Evolutionary conservation across 257 asterid species (phyloP), one percentile per base, ranked within the genome.

Genomic region (Solanum piurae): DNA sequence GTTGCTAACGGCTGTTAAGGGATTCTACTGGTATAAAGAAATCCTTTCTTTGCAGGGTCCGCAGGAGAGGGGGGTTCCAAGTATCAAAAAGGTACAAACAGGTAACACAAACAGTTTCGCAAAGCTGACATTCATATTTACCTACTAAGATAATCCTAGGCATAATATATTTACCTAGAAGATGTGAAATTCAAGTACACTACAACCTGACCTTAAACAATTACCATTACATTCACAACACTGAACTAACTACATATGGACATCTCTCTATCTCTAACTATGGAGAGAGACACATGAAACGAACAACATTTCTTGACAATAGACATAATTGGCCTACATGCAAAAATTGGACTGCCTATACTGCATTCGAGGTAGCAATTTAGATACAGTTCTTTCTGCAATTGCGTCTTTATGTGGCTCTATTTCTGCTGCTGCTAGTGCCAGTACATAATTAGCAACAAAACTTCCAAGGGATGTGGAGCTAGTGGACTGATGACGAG

Each of bases 361-460:
- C 10, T 49, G 85, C 68, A 46, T 79, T 46, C 4, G 29, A 80
- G 68, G 85, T 46, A 11, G 64, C 85, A 80, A 18, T 49, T 25
- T 18, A 27, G 85, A 80, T 69, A 80, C 84, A 4, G 37, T 77
- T 80, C 86, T 85, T 89, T 82, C 90, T 72, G 90, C 90, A 60
- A 84, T 90, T 88, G 62, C 73, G 5, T 55, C 64, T 58, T 29
- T 12, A 34, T 88, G 93, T 87, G 92, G 91, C 89, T 86, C 89
- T 86, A 87, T 33, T 73, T 69, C 86, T 86, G 89, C 87, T 58
- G 89, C 88, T 38, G 89, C 89, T 88, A 87, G 88, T 86, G 90
- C 93, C 94, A 91, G 91, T 87, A 87, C 79, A 88, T 60, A 84
- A 90, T 86, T 90, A 87, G 91, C 87, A 83, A 29, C 80, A 72